These are phyloP conservation scores for Monilinia polystroma DNA, from an alignment of 2,329 filamentous ascomycete genomes.

Conservation along the genomic window DNA sequence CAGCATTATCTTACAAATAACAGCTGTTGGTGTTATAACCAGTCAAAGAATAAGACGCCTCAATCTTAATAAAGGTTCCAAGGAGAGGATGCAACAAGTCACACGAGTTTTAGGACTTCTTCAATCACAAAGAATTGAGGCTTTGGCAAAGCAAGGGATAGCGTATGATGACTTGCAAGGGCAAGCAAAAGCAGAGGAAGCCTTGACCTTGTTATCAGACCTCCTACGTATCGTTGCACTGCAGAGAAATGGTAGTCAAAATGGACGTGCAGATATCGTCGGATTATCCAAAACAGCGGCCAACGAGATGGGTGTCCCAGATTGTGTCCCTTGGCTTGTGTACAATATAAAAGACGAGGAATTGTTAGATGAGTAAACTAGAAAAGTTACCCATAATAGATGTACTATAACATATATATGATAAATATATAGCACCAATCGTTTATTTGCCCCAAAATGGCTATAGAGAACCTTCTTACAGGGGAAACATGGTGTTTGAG, in stretches of 20 bases:
- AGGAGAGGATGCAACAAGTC: slow-evolving; percentile 47
- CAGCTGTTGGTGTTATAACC: slow-evolving; percentile 42
- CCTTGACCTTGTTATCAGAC: slow-evolving; percentile 35
- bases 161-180: slow-evolving; percentile 34
- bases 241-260: background rate
- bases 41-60: slow-evolving; percentile 41
- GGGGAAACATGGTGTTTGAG: background rate
- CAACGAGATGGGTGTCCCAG: slow-evolving; percentile 33
- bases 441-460: background rate
- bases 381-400: background rate
- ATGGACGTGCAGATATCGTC: background rate
- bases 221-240: slow-evolving; percentile 35
- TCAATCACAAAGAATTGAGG: slow-evolving; percentile 37
- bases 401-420: slow-evolving; percentile 19
- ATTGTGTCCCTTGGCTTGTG: slow-evolving; percentile 26
- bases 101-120: slow-evolving; percentile 46
- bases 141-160: slow-evolving; percentile 34
- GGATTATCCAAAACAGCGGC: slow-evolving; percentile 26
- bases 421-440: background rate
- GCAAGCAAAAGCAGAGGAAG: slow-evolving; percentile 38
- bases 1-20: slow-evolving; percentile 50
- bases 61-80: slow-evolving; percentile 41
- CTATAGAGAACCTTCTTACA: background rate
- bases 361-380: slow-evolving; percentile 2
- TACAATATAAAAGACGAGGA: slow-evolving; percentile 20